Evolutionary conservation across 306 rosid genomes (phyloP).

Genomic region (Herpetospermum pedunculosum): DNA sequence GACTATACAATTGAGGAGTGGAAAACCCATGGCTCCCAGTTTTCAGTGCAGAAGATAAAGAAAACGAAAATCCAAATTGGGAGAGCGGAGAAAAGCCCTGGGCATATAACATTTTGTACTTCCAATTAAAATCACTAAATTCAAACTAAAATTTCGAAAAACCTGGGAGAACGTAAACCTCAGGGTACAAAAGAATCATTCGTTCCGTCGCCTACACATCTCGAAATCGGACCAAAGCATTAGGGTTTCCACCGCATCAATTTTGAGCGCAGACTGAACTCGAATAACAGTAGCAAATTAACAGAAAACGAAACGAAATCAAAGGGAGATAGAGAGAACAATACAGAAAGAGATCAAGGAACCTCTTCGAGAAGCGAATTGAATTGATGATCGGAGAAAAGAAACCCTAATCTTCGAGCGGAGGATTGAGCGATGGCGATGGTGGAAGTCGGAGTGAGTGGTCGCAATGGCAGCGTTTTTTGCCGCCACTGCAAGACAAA

Average conservation of each 20-base stretch:
- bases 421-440: not conserved
- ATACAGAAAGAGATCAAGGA: not conserved
- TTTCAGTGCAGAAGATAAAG: conserved; percentile 26
- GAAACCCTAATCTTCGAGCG: not conserved
- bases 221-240: not conserved
- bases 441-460: conserved; percentile 4
- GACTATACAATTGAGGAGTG: conserved; percentile 12
- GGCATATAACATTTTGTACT: conserved; percentile 39
- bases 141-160: not conserved
- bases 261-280: not conserved
- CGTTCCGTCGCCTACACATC: not conserved
- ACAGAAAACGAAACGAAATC: not conserved
- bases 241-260: not conserved
- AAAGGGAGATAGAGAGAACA: not conserved
- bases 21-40: conserved; percentile 13
- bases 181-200: not conserved
- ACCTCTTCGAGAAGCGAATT: not conserved
- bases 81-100: conserved; percentile 37
- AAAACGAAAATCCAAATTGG: conserved; percentile 25
- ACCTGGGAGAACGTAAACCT: not conserved
- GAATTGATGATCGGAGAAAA: not conserved
- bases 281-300: not conserved
- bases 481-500: conserved; percentile 21
- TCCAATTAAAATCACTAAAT: not conserved
- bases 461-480: conserved; percentile 14